These are phyloP conservation scores for Spinacia oleracea DNA, from an alignment of 179 eudicot genomes.

Conservation along the genomic window DNA sequence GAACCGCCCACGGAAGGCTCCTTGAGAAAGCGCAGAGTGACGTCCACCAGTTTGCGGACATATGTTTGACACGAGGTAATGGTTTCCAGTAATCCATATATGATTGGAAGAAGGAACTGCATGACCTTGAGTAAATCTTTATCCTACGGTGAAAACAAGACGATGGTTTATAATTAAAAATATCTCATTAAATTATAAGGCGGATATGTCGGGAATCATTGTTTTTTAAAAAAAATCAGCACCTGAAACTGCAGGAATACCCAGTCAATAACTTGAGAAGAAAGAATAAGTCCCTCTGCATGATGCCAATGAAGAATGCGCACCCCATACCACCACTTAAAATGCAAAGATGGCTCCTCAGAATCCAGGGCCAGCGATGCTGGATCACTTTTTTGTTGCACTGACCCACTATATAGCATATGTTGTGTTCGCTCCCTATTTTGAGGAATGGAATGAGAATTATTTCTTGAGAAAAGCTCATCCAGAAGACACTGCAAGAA, in stretches of 20 bases:
- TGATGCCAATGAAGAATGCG: conserved; percentile 90
- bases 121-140: conserved; percentile 66
- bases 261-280: conserved; percentile 91
- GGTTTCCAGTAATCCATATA: conserved; percentile 66
- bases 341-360: conserved; percentile 84
- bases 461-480: conserved; percentile 59
- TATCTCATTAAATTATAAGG: background rate
- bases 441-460: conserved; percentile 43
- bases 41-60: conserved; percentile 71
- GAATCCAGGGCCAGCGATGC: conserved; percentile 42
- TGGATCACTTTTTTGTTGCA: conserved; percentile 49
- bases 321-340: conserved; percentile 97
- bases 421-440: conserved; percentile 67
- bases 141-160: conserved; percentile 54
- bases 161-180: background rate
- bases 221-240: conserved; percentile 7
- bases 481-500: conserved; percentile 83
- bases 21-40: conserved; percentile 68
- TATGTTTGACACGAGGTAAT: conserved; percentile 75
- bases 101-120: conserved; percentile 83
- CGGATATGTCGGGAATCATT: background rate
- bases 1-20: conserved; percentile 73
- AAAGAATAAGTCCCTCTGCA: conserved; percentile 76
- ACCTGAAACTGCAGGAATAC: conserved; percentile 93
- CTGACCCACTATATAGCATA: conserved; percentile 50